Conservation (phyloP, 1,284 basidiomycete genomes). For the Ceratobasidium sp. region DNA sequence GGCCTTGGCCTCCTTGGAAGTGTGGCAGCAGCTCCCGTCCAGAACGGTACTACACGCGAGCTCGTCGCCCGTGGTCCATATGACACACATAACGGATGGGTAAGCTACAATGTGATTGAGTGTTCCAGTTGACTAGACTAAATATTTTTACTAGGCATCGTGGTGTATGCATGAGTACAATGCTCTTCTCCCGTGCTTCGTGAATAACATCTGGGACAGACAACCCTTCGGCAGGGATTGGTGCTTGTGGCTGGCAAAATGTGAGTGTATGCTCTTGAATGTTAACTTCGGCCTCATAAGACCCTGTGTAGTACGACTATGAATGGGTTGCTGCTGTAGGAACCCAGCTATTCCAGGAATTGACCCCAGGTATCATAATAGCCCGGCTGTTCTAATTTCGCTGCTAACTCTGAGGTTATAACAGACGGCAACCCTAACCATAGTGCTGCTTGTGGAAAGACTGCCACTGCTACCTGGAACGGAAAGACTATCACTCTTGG, state of each 20-base stretch:
- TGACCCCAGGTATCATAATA: slow-evolving; percentile 7
- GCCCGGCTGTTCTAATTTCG: background rate
- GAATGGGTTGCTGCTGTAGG: slow-evolving; percentile 34
- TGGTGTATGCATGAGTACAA: slow-evolving; percentile 29
- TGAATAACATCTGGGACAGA: slow-evolving; percentile 5
- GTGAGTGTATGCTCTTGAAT: background rate
- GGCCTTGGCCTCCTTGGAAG: slow-evolving; percentile 17
- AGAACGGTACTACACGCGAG: slow-evolving; percentile 6
- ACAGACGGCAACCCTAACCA: slow-evolving; percentile 34
- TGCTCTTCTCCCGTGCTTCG: too few species aligned
- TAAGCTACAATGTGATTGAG: background rate
- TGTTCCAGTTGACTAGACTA: background rate
- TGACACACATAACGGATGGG: slow-evolving; percentile 41
- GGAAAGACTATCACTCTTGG: slow-evolving; percentile 31
- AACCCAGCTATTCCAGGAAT: slow-evolving; percentile 19
- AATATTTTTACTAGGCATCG: slow-evolving; percentile 18
- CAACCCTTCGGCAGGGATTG: slow-evolving; percentile 31
- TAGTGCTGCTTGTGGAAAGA: slow-evolving; percentile 36
- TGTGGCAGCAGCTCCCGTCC: slow-evolving; percentile 20
- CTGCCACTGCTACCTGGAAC: slow-evolving; percentile 34
- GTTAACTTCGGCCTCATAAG: background rate
- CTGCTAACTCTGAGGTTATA: background rate
- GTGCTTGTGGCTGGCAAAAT: slow-evolving; percentile 38
- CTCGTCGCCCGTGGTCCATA: slow-evolving; percentile 36
- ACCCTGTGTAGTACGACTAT: slow-evolving; percentile 5